phyloP scores from a whole-genome alignment of 2,329 filamentous ascomycete species.

The Fusarium albidum region DNA sequence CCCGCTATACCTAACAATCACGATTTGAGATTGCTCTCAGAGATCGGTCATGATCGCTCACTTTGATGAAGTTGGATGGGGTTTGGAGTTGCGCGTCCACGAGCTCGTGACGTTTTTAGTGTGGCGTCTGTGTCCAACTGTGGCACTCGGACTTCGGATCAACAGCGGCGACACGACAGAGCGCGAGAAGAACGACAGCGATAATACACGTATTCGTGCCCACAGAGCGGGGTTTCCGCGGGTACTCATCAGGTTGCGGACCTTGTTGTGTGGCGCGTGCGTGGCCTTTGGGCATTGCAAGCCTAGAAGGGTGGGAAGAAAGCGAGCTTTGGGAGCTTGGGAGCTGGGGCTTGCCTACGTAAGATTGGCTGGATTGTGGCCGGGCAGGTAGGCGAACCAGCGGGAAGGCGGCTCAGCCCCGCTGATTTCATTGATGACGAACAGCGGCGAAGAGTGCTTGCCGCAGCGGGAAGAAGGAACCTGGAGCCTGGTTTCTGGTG shows the following conservation, averaged over 20 bases:
- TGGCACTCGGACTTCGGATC: constrained; percentile 1
- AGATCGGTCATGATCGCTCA: no score
- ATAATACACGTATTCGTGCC: background rate
- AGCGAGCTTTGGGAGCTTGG: background rate
- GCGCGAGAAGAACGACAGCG: background rate
- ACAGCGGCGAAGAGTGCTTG: constrained; percentile 12
- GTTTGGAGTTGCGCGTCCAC: constrained; percentile 5
- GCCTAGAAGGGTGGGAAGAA: background rate
- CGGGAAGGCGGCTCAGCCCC: constrained; percentile 29
- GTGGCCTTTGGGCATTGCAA: constrained; percentile 23
- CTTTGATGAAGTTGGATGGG: no score
- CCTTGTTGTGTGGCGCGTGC: constrained; percentile 26
- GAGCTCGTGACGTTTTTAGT: constrained; percentile 5
- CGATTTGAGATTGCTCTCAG: no score
- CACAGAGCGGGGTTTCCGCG: background rate
- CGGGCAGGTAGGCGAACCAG: background rate
- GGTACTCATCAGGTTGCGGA: background rate
- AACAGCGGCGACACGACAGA: background rate
- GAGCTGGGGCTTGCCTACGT: background rate
- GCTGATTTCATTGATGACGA: constrained; percentile 35
- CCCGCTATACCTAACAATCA: no score
- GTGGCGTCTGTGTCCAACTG: constrained; percentile 5
- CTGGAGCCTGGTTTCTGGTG: constrained; percentile 14
- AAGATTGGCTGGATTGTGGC: background rate
- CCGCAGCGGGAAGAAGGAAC: no score